Conservation (phyloP, 805 yeast species). For the Schwanniomyces pseudopolymorphus region DNA sequence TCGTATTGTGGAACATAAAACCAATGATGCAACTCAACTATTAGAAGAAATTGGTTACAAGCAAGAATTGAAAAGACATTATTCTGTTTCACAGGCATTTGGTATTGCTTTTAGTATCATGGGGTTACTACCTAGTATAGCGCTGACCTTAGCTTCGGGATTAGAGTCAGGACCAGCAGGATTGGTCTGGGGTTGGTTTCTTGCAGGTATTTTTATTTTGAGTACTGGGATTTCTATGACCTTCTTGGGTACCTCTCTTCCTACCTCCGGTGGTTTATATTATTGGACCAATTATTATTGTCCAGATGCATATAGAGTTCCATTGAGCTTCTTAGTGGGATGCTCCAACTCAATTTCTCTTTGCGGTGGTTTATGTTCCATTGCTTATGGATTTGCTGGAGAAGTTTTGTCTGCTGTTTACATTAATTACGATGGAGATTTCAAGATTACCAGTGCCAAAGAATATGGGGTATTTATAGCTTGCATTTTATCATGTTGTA, state of each 20-base stretch:
- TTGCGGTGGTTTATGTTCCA: constrained; percentile 64
- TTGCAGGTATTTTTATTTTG: constrained; percentile 55
- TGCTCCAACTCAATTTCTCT: constrained; percentile 67
- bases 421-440: constrained; percentile 53
- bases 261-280: constrained; percentile 75
- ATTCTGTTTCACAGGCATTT: constrained; percentile 61
- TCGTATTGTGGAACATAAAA: constrained; percentile 17
- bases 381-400: constrained; percentile 66
- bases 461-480: constrained; percentile 68
- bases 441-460: constrained; percentile 51
- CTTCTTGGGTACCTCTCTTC: constrained; percentile 65
- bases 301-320: constrained; percentile 51
- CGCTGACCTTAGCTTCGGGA: constrained; percentile 54
- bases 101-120: constrained; percentile 72
- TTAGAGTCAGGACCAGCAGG: constrained; percentile 64
- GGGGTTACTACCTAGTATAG: constrained; percentile 67
- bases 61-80: constrained; percentile 63
- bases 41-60: constrained; percentile 65
- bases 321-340: constrained; percentile 63
- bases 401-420: constrained; percentile 60
- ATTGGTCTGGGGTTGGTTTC: constrained; percentile 72
- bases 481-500: constrained; percentile 51
- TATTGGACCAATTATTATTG: constrained; percentile 53
- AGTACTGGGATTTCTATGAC: constrained; percentile 63
- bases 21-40: constrained; percentile 17